phyloP scores from a whole-genome alignment of 176 grass and related monocot genomes.

The Cenchrus fungigraminus region DNA sequence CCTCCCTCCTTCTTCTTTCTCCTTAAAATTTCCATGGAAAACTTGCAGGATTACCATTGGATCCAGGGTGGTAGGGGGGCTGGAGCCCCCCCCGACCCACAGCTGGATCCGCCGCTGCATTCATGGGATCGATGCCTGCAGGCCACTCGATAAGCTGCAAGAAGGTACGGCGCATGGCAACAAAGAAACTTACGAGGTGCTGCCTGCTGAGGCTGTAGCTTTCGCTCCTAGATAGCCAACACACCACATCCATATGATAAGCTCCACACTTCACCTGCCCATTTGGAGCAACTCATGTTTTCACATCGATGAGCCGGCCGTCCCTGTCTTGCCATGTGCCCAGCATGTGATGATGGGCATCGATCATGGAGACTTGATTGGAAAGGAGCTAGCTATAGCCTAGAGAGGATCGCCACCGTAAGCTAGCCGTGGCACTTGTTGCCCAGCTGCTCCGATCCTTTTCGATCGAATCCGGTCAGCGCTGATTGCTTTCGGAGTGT shows the following conservation, averaged over 20 bases:
- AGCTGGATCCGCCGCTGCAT: background rate
- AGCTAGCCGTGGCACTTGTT: background rate
- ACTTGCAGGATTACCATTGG: too few relatives aligned
- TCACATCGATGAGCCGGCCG: background rate
- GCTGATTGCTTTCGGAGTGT: background rate
- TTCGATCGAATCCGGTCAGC: background rate
- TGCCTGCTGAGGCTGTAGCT: constrained; percentile 30
- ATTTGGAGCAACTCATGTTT: constrained; percentile 42
- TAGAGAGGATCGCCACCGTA: background rate
- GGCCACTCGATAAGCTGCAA: constrained; percentile 1
- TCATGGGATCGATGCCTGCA: background rate
- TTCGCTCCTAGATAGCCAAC: background rate
- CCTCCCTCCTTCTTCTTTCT: too few relatives aligned
- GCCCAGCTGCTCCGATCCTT: background rate
- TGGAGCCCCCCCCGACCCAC: too few relatives aligned
- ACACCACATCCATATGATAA: constrained; percentile 24
- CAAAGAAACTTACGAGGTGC: constrained; percentile 17
- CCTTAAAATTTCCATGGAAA: too few relatives aligned
- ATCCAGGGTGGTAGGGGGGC: too few relatives aligned
- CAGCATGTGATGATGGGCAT: constrained; percentile 42
- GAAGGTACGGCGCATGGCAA: constrained; percentile 12
- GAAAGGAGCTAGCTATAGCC: background rate
- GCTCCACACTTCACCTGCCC: constrained; percentile 45
- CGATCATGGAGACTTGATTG: background rate
- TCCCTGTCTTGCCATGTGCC: constrained; percentile 47